Evolutionary conservation across 495 filamentous ascomycete genomes (phyloP).

Genomic region (Aspergillus sclerotioniger): DNA sequence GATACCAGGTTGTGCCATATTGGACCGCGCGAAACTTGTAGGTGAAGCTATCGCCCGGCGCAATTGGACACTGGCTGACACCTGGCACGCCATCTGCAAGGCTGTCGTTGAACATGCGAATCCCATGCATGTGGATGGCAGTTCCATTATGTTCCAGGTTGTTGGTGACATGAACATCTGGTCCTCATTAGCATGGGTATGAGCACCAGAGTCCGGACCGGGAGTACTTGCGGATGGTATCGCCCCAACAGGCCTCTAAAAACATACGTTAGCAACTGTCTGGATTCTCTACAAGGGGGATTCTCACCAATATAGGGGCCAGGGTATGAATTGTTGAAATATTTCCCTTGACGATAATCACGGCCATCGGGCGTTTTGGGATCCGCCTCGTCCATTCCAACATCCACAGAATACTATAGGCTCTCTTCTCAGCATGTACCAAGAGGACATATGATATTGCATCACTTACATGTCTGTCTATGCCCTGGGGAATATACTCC

Average conservation of each 20-base stretch:
- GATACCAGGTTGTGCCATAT: slow-evolving; percentile 73
- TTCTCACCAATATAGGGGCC: slow-evolving; percentile 37
- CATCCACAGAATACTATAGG: no score
- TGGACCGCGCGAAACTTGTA: slow-evolving; percentile 72
- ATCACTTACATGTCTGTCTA: no score
- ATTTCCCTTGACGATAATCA: slow-evolving; percentile 17
- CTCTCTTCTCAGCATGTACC: no score
- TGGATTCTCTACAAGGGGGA: background rate
- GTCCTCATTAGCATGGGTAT: background rate
- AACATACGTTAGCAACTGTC: background rate
- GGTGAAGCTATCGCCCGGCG: slow-evolving; percentile 58
- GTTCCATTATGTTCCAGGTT: slow-evolving; percentile 58
- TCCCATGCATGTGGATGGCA: slow-evolving; percentile 48
- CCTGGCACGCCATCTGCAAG: slow-evolving; percentile 62
- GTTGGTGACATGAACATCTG: slow-evolving; percentile 8
- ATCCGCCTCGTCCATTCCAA: no score
- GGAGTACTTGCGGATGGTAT: background rate
- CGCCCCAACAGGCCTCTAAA: slow-evolving; percentile 17
- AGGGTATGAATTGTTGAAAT: slow-evolving; percentile 66
- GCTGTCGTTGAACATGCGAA: slow-evolving; percentile 41
- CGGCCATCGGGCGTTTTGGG: background rate
- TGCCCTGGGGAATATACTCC: no score
- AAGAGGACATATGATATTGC: no score
- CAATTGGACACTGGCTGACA: slow-evolving; percentile 63
- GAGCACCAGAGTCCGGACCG: no score